These are phyloP conservation scores for Kwoniella newhampshirensis DNA, from an alignment of 768 basidiomycete genomes.

Conservation along the genomic window DNA sequence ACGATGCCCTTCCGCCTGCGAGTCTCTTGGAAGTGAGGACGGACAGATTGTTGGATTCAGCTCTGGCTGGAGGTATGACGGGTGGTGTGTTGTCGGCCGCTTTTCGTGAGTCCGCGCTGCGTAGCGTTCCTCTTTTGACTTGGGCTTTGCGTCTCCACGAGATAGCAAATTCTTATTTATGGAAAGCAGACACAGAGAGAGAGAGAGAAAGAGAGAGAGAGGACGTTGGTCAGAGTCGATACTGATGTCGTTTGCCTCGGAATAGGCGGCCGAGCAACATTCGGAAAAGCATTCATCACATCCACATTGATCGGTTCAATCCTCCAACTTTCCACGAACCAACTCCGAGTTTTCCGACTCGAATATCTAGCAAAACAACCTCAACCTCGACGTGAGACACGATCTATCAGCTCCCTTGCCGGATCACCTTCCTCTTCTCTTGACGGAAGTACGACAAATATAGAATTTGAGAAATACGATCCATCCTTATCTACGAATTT, in stretches of 20 bases:
- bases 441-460: no score
- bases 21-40: conserved; percentile 63
- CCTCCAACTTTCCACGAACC: conserved; percentile 71
- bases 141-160: no score
- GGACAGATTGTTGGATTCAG: conserved; percentile 67
- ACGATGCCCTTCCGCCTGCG: conserved; percentile 33
- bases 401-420: no score
- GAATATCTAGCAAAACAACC: conserved; percentile 56
- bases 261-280: conserved; percentile 64
- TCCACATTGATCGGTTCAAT: conserved; percentile 62
- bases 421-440: no score
- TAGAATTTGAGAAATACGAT: background rate
- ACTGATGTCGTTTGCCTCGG: no score
- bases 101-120: conserved; percentile 9
- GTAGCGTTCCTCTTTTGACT: no score
- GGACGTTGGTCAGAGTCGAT: no score
- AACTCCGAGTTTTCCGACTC: conserved; percentile 64
- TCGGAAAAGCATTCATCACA: conserved; percentile 64
- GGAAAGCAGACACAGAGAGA: no score
- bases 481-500: background rate
- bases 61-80: conserved; percentile 68
- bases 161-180: no score
- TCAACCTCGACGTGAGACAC: background rate
- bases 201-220: no score
- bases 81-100: conserved; percentile 61